These are phyloP conservation scores for Cytospora schulzeri DNA, from an alignment of 2,329 filamentous ascomycete species.

Conservation along the genomic window DNA sequence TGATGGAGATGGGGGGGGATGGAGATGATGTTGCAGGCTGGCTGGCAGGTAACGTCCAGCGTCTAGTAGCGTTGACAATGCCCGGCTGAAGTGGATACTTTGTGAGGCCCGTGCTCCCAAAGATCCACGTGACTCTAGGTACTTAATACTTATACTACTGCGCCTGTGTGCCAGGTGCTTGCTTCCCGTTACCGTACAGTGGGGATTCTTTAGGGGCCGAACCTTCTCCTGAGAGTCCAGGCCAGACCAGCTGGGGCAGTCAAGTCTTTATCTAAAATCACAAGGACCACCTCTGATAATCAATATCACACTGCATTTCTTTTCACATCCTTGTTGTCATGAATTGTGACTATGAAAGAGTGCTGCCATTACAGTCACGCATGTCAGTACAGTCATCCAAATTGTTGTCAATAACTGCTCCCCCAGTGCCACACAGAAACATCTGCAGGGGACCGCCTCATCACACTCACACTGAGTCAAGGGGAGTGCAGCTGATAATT, in stretches of 20 bases:
- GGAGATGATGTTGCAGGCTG: slow-evolving; percentile 26
- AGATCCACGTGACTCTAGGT: not conserved
- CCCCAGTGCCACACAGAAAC: not conserved
- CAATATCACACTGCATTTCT: not conserved
- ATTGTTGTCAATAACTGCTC: not conserved
- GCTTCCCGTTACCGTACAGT: not conserved
- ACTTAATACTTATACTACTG: not conserved
- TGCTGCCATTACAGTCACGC: not conserved
- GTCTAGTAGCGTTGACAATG: slow-evolving; percentile 25
- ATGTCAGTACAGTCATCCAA: not conserved
- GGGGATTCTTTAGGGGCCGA: not conserved
- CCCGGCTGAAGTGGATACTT: not conserved
- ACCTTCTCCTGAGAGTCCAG: not conserved
- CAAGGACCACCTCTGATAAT: not conserved
- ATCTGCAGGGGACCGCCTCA: not conserved
- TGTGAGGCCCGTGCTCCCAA: not conserved
- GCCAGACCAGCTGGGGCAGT: not conserved
- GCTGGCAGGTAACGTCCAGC: slow-evolving; percentile 23
- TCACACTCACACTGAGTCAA: slow-evolving; percentile 11
- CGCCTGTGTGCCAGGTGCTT: no score
- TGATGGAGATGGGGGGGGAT: slow-evolving; percentile 27
- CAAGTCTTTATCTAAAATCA: not conserved
- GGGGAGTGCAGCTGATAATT: slow-evolving; percentile 13
- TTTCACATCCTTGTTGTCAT: not conserved
- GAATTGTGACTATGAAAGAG: not conserved